Percentiles rank a stretch among this genome's conserved stretches.
These are phyloP conservation scores for Microdochium trichocladiopsis DNA, from an alignment of 2,329 filamentous ascomycete genomes.

Conservation along the genomic window DNA sequence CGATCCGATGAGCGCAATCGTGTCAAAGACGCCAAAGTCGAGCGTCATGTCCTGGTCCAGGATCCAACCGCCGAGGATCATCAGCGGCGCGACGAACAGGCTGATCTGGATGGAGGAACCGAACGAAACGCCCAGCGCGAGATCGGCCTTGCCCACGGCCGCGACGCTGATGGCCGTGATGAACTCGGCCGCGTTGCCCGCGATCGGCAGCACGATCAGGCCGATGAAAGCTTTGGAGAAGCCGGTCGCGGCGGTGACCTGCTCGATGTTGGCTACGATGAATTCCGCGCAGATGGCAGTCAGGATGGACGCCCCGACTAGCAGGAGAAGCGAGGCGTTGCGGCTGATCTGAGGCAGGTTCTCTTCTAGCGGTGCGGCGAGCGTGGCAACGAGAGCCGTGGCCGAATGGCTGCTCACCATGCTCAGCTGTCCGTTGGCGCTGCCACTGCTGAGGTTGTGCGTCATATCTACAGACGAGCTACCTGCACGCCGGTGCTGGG, in stretches of 20 bases:
- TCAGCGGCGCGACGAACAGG: slow-evolving; percentile 52
- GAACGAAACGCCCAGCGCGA: slow-evolving; percentile 54
- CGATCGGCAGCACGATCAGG: slow-evolving; percentile 53
- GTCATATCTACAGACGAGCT: neutral
- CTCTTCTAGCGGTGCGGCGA: neutral
- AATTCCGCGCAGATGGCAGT: slow-evolving; percentile 56
- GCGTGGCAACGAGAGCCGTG: neutral
- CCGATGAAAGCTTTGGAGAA: slow-evolving; percentile 53
- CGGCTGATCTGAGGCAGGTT: slow-evolving; percentile 8
- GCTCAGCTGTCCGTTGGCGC: too few species aligned
- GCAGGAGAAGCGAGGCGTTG: slow-evolving; percentile 37
- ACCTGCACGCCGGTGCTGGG: neutral
- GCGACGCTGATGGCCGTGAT: slow-evolving; percentile 56
- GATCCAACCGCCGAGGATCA: slow-evolving; percentile 53
- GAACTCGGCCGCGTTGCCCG: slow-evolving; percentile 57
- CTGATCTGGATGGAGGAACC: slow-evolving; percentile 57
- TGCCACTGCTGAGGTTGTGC: neutral
- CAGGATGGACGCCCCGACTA: slow-evolving; percentile 45
- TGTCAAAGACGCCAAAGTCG: slow-evolving; percentile 71
- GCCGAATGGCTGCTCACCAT: neutral
- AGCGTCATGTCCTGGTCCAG: slow-evolving; percentile 51
- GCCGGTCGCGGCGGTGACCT: slow-evolving; percentile 38
- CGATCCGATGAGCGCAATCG: slow-evolving; percentile 62
- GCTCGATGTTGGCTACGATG: slow-evolving; percentile 51
- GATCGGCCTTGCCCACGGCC: slow-evolving; percentile 52